Percentiles rank a stretch among this genome's conserved stretches.
phyloP scores from a whole-genome alignment of 805 yeast species.

The Debaryomyces hansenii region DNA sequence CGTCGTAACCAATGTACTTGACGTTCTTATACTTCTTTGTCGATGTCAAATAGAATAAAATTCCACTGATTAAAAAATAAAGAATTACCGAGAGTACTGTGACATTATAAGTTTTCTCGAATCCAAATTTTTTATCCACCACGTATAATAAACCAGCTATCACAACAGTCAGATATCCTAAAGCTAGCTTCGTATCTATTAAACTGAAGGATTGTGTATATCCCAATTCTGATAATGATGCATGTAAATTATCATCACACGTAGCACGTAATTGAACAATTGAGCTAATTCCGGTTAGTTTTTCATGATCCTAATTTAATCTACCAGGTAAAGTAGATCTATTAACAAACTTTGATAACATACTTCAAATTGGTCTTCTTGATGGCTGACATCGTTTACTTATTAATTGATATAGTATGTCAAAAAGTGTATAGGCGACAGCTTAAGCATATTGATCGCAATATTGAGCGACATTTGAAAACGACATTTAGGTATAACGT shows the following conservation, averaged over 20 bases:
- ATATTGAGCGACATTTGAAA: not conserved
- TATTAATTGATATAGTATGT: too few relatives aligned
- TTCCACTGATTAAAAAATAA: conserved; percentile 37
- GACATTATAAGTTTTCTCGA: conserved; percentile 36
- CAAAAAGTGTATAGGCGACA: too few relatives aligned
- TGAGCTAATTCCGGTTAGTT: conserved; percentile 30
- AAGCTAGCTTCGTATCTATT: conserved; percentile 46
- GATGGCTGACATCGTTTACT: conserved; percentile 13
- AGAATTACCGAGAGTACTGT: conserved; percentile 35
- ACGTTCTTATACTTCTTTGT: conserved; percentile 40
- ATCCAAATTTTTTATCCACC: conserved; percentile 49
- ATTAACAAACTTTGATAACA: conserved; percentile 6
- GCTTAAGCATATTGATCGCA: too few relatives aligned
- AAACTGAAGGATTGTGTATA: conserved; percentile 48
- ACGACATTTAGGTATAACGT: not conserved
- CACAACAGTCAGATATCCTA: conserved; percentile 49
- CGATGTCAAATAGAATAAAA: conserved; percentile 33
- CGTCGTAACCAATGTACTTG: conserved; percentile 45
- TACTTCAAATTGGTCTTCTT: conserved; percentile 26
- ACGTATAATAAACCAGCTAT: conserved; percentile 47
- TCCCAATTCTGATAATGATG: conserved; percentile 42
- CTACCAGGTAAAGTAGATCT: not conserved
- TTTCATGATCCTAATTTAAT: not conserved
- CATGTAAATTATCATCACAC: conserved; percentile 49
- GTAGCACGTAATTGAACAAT: conserved; percentile 47